phyloP scores from a whole-genome alignment of 768 basidiomycete genomes.

The Xerocomellus dryophilus region DNA sequence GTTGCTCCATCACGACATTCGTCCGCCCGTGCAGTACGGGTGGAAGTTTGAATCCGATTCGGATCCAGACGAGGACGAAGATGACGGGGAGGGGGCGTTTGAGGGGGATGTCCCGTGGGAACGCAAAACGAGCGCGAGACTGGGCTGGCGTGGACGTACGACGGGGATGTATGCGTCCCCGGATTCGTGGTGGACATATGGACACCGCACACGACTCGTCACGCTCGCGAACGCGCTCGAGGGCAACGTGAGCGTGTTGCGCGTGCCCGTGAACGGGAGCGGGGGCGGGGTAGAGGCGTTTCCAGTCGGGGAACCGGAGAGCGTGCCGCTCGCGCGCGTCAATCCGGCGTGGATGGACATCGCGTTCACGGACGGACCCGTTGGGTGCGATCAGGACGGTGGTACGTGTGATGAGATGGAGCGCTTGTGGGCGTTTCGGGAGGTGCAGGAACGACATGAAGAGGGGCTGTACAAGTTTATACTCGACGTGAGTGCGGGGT shows the following conservation, averaged over 20 bases:
- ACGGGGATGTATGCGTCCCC: conserved; percentile 55
- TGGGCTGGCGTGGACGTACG: conserved; percentile 73
- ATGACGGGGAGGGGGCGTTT: conserved; percentile 24
- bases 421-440: conserved; percentile 49
- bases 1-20: conserved; percentile 53
- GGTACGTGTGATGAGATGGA: conserved; percentile 42
- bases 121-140: conserved; percentile 54
- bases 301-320: background rate
- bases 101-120: conserved; percentile 62
- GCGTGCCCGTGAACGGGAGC: conserved; percentile 19
- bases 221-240: conserved; percentile 39
- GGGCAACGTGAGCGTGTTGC: conserved; percentile 40
- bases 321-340: conserved; percentile 19
- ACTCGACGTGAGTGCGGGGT: conserved; percentile 44
- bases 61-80: background rate
- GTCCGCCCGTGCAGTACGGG: conserved; percentile 44
- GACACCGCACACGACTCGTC: conserved; percentile 51
- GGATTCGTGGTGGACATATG: conserved; percentile 43
- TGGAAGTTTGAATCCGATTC: conserved; percentile 44
- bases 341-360: conserved; percentile 61
- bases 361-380: conserved; percentile 48
- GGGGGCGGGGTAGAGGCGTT: conserved; percentile 9
- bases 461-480: conserved; percentile 62
- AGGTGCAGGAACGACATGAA: conserved; percentile 40
- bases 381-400: conserved; percentile 36